These are phyloP conservation scores for Phascolomyces articulosus DNA, from an alignment of 371 early-diverging fungal species.

Conservation along the genomic window DNA sequence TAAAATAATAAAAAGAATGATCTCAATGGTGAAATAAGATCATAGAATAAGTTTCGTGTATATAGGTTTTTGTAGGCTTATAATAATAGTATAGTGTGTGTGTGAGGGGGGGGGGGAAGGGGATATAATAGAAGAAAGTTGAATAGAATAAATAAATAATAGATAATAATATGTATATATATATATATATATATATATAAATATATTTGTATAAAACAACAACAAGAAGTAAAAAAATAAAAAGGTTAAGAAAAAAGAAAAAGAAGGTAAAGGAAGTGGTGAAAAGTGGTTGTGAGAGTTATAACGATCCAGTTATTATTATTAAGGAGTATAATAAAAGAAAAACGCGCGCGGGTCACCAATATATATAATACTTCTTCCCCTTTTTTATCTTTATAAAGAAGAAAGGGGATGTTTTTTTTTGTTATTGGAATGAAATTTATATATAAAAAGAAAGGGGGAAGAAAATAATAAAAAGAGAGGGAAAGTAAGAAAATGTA, in stretches of 20 bases:
- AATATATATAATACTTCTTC: neutral
- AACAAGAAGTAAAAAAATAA: conserved; percentile 17
- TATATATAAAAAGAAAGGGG: neutral
- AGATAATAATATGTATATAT: neutral
- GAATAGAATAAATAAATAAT: neutral
- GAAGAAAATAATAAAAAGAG: conserved; percentile 2
- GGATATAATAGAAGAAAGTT: no score
- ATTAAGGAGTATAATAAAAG: neutral
- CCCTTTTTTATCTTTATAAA: neutral
- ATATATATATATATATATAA: no score
- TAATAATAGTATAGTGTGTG: no score
- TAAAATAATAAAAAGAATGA: conserved; percentile 12
- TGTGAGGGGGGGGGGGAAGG: no score
- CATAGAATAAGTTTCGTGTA: neutral
- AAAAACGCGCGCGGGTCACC: conserved; percentile 6
- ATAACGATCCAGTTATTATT: no score
- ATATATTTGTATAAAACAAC: no score
- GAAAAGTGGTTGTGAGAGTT: no score
- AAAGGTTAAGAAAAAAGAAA: conserved; percentile 9
- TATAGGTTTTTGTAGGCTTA: no score
- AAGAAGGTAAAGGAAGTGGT: neutral
- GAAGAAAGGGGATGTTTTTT: neutral
- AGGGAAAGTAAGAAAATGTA: neutral
- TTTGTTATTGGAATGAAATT: neutral
- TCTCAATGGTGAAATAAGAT: neutral